phyloP scores from a whole-genome alignment of 75 land plant species.

The Sequoia sempervirens region DNA sequence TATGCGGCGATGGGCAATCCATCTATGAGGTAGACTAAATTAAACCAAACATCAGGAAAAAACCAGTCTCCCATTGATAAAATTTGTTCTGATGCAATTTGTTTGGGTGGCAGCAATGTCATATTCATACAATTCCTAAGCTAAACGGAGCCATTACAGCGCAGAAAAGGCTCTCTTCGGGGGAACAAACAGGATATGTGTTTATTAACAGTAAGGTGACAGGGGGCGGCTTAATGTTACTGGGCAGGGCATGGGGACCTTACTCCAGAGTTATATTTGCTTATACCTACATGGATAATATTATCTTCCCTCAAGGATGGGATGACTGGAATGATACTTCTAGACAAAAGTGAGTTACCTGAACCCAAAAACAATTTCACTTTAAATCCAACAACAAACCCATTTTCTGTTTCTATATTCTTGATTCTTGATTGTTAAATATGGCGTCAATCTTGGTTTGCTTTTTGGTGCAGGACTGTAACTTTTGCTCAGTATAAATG shows the following conservation, averaged over 20 bases:
- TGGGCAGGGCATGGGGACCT: constrained; percentile 74
- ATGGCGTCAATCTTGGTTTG: not conserved
- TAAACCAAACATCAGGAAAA: constrained; percentile 19
- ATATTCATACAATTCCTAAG: constrained; percentile 38
- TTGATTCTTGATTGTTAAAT: not conserved
- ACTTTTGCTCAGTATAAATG: constrained; percentile 38
- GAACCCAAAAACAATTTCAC: not conserved
- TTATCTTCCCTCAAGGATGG: constrained; percentile 69
- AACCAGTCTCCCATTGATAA: not conserved
- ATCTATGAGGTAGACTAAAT: constrained; percentile 36
- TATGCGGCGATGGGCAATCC: constrained; percentile 55
- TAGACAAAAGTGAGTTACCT: constrained; percentile 12
- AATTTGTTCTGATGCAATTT: not conserved
- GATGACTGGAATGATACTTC: constrained; percentile 27
- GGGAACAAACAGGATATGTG: constrained; percentile 61
- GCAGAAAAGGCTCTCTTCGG: constrained; percentile 27
- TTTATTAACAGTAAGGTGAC: constrained; percentile 46
- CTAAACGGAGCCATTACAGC: constrained; percentile 63
- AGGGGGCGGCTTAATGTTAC: constrained; percentile 35
- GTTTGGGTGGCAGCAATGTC: constrained; percentile 45
- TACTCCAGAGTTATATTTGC: constrained; percentile 60
- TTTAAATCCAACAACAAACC: not conserved
- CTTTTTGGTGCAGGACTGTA: constrained; percentile 27
- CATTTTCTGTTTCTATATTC: not conserved
- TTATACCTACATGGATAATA: constrained; percentile 37